These are phyloP conservation scores for Protomyces lactucae-debilis DNA, from an alignment of 1,139 yeast genomes.

Conservation along the genomic window DNA sequence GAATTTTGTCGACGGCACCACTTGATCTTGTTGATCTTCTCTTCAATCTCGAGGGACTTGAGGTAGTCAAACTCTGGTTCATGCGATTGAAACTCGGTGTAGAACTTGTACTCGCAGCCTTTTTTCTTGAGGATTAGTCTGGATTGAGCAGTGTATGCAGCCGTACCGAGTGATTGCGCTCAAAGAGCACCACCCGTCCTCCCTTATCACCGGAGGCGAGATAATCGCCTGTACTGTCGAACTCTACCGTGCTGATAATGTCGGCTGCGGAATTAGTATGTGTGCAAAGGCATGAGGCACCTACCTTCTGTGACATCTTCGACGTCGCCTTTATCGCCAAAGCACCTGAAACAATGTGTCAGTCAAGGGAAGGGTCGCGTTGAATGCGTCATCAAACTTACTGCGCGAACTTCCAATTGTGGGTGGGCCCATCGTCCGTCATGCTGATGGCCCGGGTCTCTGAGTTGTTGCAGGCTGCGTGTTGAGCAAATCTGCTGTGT, in stretches of 20 bases:
- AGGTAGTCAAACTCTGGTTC: slow-evolving; percentile 98
- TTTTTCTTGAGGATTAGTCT: slow-evolving; percentile 45
- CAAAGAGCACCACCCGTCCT: slow-evolving; percentile 93
- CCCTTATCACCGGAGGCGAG: slow-evolving; percentile 98
- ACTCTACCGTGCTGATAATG: slow-evolving; percentile 93
- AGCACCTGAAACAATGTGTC: slow-evolving; percentile 48
- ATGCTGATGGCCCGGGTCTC: neutral
- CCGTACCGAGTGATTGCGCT: slow-evolving; percentile 59
- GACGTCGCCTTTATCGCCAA: slow-evolving; percentile 97
- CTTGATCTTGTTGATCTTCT: slow-evolving; percentile 93
- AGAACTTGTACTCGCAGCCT: slow-evolving; percentile 89
- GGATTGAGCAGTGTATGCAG: neutral
- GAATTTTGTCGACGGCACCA: slow-evolving; percentile 89
- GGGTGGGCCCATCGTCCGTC: slow-evolving; percentile 24
- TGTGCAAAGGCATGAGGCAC: neutral
- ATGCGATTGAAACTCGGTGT: slow-evolving; percentile 96
- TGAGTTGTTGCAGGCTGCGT: neutral
- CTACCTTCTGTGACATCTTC: slow-evolving; percentile 77
- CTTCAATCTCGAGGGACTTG: slow-evolving; percentile 94
- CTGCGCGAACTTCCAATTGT: slow-evolving; percentile 32
- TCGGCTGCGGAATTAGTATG: slow-evolving; percentile 52
- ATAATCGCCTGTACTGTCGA: slow-evolving; percentile 90
- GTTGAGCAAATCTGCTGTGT: neutral
- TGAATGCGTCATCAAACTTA: neutral
- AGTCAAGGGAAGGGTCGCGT: slow-evolving; percentile 64